Evolutionary conservation across 371 early-diverging fungal species (phyloP).

Genomic region (Mortierella sp.): DNA sequence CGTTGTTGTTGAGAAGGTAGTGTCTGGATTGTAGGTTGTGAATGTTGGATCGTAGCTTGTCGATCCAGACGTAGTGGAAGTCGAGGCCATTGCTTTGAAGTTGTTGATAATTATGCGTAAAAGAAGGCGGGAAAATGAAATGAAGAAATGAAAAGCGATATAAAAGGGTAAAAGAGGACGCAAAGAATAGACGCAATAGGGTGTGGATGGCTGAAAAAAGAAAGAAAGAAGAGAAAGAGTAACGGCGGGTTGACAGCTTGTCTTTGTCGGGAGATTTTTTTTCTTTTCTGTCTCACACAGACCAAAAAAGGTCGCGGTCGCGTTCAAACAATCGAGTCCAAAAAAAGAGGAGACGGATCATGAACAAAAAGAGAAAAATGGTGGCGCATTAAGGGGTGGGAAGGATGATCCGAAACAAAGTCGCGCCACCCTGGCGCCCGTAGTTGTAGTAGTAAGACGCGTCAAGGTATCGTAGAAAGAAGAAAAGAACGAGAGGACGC

Average conservation of each 20-base stretch:
- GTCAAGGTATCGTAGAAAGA: not conserved
- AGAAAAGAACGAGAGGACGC: not conserved
- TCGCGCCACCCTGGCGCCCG: not conserved
- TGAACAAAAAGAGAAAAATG: not conserved
- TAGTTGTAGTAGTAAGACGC: not conserved
- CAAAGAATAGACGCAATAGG: not conserved
- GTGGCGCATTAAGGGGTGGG: not conserved
- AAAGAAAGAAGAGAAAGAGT: not conserved
- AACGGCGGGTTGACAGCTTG: not conserved
- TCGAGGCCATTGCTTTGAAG: not conserved
- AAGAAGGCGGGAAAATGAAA: not conserved
- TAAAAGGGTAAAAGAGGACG: not conserved
- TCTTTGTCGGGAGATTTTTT: not conserved
- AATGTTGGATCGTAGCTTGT: not conserved
- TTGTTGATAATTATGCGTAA: not conserved
- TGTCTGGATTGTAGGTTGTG: not conserved
- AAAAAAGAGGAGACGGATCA: not conserved
- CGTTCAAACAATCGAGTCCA: too few relatives aligned
- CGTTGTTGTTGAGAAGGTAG: not conserved
- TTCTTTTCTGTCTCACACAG: not conserved
- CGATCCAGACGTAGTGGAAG: not conserved
- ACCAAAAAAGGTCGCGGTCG: not conserved
- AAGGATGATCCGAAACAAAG: conserved; percentile 1
- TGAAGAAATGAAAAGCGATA: not conserved
- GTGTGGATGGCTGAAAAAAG: not conserved